A percentile compares a stretch with the other conserved stretches of the same genome.
These are phyloP conservation scores for Tetrahymena malaccensis DNA, from an alignment of 73 alveolate species.

Conservation along the genomic window DNA sequence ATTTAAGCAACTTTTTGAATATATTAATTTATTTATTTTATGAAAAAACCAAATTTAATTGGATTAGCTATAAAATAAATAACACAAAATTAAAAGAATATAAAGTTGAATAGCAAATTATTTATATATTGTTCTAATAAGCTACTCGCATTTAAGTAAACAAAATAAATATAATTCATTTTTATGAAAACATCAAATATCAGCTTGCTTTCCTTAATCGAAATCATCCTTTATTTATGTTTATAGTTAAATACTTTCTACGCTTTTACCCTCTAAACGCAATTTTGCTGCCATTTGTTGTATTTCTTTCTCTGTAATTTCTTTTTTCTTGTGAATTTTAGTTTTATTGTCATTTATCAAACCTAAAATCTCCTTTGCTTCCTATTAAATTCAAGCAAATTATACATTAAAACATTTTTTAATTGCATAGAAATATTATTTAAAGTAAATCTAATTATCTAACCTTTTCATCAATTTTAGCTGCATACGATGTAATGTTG, in stretches of 20 bases:
- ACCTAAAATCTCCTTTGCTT: background rate
- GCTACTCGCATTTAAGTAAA: background rate
- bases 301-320: background rate
- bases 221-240: background rate
- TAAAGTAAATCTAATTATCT: background rate
- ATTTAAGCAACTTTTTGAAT: too few relatives aligned
- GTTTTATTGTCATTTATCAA: background rate
- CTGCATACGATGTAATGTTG: background rate
- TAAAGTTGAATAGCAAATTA: too few relatives aligned
- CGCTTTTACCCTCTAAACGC: background rate
- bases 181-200: background rate
- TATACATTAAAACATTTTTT: too few relatives aligned
- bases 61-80: too few relatives aligned
- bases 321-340: background rate
- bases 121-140: too few relatives aligned
- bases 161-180: background rate
- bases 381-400: background rate
- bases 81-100: too few relatives aligned
- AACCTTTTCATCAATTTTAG: background rate
- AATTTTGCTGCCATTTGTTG: background rate
- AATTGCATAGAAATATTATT: background rate
- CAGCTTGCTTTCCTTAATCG: background rate
- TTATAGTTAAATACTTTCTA: background rate
- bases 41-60: too few relatives aligned
- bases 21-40: too few relatives aligned